Base-by-base conservation (phyloP, 2,329 filamentous ascomycete species). In the Epichloe sibirici region DNA sequence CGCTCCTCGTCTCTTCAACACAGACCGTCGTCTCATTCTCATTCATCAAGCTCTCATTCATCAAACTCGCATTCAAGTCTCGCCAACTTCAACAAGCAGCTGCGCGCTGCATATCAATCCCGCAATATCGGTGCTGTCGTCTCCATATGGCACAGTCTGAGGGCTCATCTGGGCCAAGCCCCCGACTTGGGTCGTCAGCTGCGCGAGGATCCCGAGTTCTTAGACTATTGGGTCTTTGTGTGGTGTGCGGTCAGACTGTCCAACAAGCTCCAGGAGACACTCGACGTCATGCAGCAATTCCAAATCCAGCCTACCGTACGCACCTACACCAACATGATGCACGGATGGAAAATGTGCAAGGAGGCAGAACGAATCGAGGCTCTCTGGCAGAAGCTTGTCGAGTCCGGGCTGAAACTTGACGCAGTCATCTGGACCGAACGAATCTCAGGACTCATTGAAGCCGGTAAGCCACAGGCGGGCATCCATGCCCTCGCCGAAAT, bases 241-340 rank as follows among this genome's bases (percentile, higher is more conserved):
- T 68, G 67, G 63, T 73, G 71, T 51, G 66, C 66, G 6, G 51
- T 66, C 2, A 61, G 63, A 1, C 61, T 62, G 9, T 54, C 61
- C 2, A 42, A 52, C n/a, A 59, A 57, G 53, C 50, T 69, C 12
- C 63, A 69, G 48, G 65, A 69, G 50, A 65, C 63, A 4, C 65
- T 76, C 59, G 66, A 70, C 35, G 52, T 69, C 44, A 78, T 78
- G 73, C 57, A 63, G 35, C 57, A 61, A 40, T 57, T 77, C 49
- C 79, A 77, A 1, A 63, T 85, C 34, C 65, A 70, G 52, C 83
- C 86, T 13, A 82, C 75, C 6, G 60, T 84, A 51, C 76, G 71
- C 58, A 85, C 86, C 0, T 93, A 86, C 78, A 85, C 82, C 40
- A 71, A 79, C 44, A 85, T 93, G 77, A 78, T 93, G 58, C 74